Evolutionary conservation across 192 early-diverging fungal genomes (phyloP).

Genomic region (Backusella sp.): DNA sequence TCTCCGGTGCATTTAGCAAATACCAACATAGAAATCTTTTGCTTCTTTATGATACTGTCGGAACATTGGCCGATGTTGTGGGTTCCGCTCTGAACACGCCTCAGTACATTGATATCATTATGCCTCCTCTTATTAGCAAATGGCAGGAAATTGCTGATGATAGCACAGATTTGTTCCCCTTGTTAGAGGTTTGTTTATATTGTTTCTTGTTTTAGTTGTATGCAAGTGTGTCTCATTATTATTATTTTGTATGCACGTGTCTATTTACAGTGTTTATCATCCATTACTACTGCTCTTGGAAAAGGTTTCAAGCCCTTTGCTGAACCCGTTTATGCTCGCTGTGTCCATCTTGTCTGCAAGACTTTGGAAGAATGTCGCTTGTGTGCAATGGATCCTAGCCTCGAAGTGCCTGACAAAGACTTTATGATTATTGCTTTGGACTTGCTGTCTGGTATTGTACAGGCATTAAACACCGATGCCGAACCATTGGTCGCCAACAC

Average conservation of each 20-base stretch:
- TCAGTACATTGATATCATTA: conserved; percentile 78
- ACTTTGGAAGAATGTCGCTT: conserved; percentile 72
- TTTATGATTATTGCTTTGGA: conserved; percentile 96
- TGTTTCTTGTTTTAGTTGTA: neutral
- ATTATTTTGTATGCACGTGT: neutral
- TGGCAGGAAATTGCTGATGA: conserved; percentile 82
- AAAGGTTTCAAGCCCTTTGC: conserved; percentile 85
- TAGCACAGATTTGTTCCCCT: conserved; percentile 91
- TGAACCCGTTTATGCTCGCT: conserved; percentile 82
- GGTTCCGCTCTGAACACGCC: conserved; percentile 78
- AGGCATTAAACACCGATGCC: conserved; percentile 79
- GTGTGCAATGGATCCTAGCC: conserved; percentile 45
- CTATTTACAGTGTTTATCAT: conserved; percentile 32
- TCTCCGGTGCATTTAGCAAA: conserved; percentile 79
- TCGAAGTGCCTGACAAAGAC: conserved; percentile 88
- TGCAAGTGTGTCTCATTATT: neutral
- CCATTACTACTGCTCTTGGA: conserved; percentile 77
- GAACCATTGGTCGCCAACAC: conserved; percentile 74
- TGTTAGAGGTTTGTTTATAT: conserved; percentile 70
- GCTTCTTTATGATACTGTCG: conserved; percentile 95
- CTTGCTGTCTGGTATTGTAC: conserved; percentile 89
- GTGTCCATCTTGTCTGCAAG: conserved; percentile 82
- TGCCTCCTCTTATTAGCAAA: conserved; percentile 84
- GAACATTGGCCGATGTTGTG: conserved; percentile 95
- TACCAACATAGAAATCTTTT: conserved; percentile 97